Percentiles rank a stretch among this genome's conserved stretches.
These are phyloP conservation scores for Phoenix dactylifera DNA, from an alignment of 176 grass and related monocot genomes.

Conservation along the genomic window DNA sequence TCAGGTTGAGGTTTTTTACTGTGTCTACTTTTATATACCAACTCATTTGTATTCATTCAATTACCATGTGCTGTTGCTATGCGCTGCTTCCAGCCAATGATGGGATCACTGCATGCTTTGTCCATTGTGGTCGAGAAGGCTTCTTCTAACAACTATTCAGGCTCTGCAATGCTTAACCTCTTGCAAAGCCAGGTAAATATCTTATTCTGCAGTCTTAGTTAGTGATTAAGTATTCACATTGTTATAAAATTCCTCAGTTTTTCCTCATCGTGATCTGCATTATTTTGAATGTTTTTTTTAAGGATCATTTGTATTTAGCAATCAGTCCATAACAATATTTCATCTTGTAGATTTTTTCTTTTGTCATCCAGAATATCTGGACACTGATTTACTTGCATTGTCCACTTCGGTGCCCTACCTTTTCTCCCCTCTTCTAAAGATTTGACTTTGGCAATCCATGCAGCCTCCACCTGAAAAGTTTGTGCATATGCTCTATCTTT, in stretches of 20 bases:
- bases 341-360: too few relatives aligned
- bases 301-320: too few relatives aligned
- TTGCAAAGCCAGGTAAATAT: slow-evolving; percentile 71
- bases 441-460: slow-evolving; percentile 2
- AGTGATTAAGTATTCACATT: too few relatives aligned
- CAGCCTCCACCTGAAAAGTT: background rate
- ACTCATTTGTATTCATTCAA: slow-evolving; percentile 7
- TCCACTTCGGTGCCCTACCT: too few relatives aligned
- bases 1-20: slow-evolving; percentile 45
- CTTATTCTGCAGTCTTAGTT: background rate
- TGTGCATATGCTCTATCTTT: too few relatives aligned
- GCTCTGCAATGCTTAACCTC: slow-evolving; percentile 87
- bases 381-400: too few relatives aligned
- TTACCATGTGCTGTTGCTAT: background rate
- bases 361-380: too few relatives aligned
- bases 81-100: slow-evolving; percentile 65
- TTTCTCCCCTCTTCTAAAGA: background rate
- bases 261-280: too few relatives aligned
- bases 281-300: too few relatives aligned
- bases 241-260: too few relatives aligned
- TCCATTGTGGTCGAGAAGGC: slow-evolving; percentile 74
- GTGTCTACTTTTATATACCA: slow-evolving; percentile 7
- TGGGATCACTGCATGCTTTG: slow-evolving; percentile 83
- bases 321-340: too few relatives aligned
- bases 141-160: slow-evolving; percentile 54